Evolutionary conservation across 108 stramenopile species (phyloP).

Genomic region (Skeletonema tropicum): DNA sequence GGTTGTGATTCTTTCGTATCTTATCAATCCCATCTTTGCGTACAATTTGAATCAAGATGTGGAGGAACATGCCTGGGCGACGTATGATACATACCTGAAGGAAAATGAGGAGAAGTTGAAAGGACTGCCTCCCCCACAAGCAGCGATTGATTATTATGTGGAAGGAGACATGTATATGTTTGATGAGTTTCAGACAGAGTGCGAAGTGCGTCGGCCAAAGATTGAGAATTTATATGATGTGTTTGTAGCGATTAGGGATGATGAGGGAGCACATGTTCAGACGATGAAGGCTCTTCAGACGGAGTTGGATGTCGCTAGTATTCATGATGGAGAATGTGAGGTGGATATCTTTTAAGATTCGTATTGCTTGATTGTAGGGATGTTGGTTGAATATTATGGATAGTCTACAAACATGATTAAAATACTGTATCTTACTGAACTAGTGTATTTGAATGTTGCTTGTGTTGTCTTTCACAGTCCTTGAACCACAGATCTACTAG

Average conservation of each 20-base stretch:
- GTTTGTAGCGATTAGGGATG: constrained; percentile 82
- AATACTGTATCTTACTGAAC: too few species aligned
- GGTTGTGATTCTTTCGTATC: constrained; percentile 72
- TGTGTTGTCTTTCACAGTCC: too few species aligned
- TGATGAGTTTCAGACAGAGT: constrained; percentile 80
- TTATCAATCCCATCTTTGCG: constrained; percentile 70
- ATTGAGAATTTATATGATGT: constrained; percentile 82
- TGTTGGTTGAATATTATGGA: background rate
- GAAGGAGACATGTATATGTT: constrained; percentile 85
- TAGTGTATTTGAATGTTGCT: too few species aligned
- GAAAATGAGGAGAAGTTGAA: constrained; percentile 66
- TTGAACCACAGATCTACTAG: too few species aligned
- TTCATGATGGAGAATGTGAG: constrained; percentile 48
- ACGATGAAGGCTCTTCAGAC: constrained; percentile 58
- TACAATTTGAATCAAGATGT: constrained; percentile 84
- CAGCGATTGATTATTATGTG: constrained; percentile 77
- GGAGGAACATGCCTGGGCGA: constrained; percentile 88
- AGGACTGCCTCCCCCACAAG: constrained; percentile 60
- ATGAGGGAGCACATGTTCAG: constrained; percentile 82
- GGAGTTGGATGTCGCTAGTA: constrained; percentile 40
- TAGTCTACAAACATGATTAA: background rate
- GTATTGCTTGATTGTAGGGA: background rate
- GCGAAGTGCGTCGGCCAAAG: constrained; percentile 63
- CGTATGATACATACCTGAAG: constrained; percentile 77
- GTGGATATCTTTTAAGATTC: constrained; percentile 20